phyloP scores from a whole-genome alignment of 352 stramenopile species.

The Albugo candida region DNA sequence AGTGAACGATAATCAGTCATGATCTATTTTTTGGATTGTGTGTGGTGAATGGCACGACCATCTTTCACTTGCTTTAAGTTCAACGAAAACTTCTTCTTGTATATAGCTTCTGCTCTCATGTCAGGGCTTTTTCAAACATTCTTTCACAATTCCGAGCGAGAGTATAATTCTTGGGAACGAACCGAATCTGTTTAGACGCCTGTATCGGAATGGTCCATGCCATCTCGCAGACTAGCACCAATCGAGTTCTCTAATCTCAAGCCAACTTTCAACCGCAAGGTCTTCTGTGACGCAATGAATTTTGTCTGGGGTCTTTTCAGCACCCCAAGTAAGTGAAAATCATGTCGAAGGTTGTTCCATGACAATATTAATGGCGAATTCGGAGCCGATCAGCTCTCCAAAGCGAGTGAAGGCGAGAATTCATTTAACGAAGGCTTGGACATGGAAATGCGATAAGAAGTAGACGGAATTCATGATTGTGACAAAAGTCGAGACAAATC shows the following conservation, averaged over 20 bases:
- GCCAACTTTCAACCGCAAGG: constrained; percentile 71
- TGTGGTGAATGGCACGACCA: constrained; percentile 76
- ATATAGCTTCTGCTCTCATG: constrained; percentile 58
- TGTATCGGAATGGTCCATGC: constrained; percentile 37
- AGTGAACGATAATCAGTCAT: constrained; percentile 74
- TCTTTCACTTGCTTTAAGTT: constrained; percentile 80
- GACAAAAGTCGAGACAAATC: constrained; percentile 39
- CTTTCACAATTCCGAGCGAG: constrained; percentile 68
- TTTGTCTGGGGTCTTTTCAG: constrained; percentile 71
- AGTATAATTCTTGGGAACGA: constrained; percentile 64
- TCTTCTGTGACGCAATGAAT: constrained; percentile 73
- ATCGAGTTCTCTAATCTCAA: constrained; percentile 60
- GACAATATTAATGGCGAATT: constrained; percentile 10
- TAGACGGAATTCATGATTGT: constrained; percentile 68
- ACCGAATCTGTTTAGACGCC: constrained; percentile 72
- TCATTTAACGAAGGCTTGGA: constrained; percentile 24
- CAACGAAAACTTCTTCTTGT: constrained; percentile 70
- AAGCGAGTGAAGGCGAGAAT: neutral
- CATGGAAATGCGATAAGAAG: constrained; percentile 40
- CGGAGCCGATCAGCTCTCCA: constrained; percentile 2
- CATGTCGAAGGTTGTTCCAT: constrained; percentile 34
- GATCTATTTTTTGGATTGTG: constrained; percentile 72
- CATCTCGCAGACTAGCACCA: constrained; percentile 54
- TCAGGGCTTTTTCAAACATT: constrained; percentile 68
- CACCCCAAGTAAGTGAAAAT: constrained; percentile 68